These are phyloP conservation scores for Populus hybrid DNA, from an alignment of 441 rosid species.

Conservation along the genomic window DNA sequence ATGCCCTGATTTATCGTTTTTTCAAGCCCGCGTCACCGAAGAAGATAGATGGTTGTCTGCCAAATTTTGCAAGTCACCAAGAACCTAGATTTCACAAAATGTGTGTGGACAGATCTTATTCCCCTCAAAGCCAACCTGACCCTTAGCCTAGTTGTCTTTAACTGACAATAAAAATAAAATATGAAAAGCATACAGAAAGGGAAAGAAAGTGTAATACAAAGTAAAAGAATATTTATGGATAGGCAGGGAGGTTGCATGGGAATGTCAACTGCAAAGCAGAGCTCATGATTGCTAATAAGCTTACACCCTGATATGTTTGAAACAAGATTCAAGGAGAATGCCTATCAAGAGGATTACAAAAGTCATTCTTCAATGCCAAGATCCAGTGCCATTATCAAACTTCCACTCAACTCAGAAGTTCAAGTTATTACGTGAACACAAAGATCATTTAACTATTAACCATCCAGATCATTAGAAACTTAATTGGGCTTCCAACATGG, in stretches of 20 bases:
- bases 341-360: neutral
- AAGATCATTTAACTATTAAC: neutral
- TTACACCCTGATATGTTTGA: neutral
- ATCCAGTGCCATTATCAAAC: neutral
- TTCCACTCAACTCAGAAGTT: no score
- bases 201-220: neutral
- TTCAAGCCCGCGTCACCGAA: neutral
- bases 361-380: neutral
- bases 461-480: neutral
- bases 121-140: neutral
- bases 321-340: neutral
- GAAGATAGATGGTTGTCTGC: neutral
- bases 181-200: neutral
- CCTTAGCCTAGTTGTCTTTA: neutral
- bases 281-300: neutral
- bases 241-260: neutral
- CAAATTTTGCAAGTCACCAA: neutral
- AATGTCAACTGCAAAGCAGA: neutral
- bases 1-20: neutral
- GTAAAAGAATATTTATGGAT: neutral
- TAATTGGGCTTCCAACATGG: neutral
- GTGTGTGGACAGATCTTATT: neutral
- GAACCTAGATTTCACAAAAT: neutral
- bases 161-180: no score
- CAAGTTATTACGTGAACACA: no score